phyloP scores from a whole-genome alignment of 2,329 filamentous ascomycete species.

The Cryphonectria naterciae region DNA sequence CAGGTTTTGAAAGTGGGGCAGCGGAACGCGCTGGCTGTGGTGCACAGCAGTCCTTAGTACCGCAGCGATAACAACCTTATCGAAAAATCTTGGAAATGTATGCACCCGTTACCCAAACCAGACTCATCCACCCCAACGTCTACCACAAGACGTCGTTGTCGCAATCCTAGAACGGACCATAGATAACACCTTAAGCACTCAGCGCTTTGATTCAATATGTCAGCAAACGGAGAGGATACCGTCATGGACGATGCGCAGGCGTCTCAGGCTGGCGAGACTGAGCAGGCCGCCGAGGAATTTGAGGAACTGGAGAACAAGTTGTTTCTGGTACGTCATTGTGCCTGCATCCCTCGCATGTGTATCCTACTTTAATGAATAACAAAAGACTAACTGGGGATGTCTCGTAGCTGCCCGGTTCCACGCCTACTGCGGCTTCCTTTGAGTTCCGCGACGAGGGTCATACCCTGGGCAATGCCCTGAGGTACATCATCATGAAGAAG shows the following conservation, averaged over 20 bases:
- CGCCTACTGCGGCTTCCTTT: conserved; percentile 88
- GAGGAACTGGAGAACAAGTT: conserved; percentile 38
- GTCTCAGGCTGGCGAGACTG: conserved; percentile 42
- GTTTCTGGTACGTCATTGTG: conserved; percentile 24
- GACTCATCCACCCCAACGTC: not conserved
- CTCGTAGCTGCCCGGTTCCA: conserved; percentile 77
- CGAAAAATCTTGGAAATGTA: conserved; percentile 25
- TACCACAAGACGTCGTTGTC: not conserved
- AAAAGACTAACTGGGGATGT: conserved; percentile 14
- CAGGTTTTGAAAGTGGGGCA: conserved; percentile 13
- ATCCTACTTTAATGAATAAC: not conserved
- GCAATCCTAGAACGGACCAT: not conserved
- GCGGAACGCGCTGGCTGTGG: not conserved
- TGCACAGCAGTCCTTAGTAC: not conserved
- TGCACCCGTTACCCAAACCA: conserved; percentile 6
- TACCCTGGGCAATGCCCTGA: conserved; percentile 89
- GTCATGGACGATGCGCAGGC: conserved; percentile 51
- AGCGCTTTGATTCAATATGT: conserved; percentile 15
- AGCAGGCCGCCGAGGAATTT: conserved; percentile 35
- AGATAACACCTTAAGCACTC: not conserved
- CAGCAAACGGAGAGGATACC: conserved; percentile 34
- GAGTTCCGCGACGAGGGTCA: conserved; percentile 94
- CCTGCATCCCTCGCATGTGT: not conserved
- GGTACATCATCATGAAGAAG: conserved; percentile 99
- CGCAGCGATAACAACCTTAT: conserved; percentile 24